These are phyloP conservation scores for Climacium dendroides DNA, from an alignment of 225 moss, liverwort and hornwort genomes.

Conservation along the genomic window DNA sequence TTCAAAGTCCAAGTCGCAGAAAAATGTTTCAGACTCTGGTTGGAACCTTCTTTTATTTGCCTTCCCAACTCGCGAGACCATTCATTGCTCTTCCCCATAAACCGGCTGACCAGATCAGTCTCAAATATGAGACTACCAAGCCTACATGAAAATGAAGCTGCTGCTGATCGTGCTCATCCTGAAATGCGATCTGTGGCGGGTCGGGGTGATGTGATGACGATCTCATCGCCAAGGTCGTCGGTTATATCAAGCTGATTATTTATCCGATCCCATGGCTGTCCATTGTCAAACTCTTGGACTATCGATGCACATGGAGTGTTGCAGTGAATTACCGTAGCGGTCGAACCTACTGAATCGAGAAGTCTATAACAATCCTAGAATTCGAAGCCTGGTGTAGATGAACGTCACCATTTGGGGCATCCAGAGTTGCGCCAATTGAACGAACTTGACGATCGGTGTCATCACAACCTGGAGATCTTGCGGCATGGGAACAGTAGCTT, in stretches of 20 bases:
- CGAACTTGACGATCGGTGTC: not conserved
- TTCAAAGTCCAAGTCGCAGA: not conserved
- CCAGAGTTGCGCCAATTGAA: not conserved
- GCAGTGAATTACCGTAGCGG: not conserved
- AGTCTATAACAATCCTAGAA: not conserved
- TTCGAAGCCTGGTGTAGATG: not conserved
- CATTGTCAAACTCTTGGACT: not conserved
- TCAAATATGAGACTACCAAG: no score
- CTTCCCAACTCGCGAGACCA: not conserved
- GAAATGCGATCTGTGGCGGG: not conserved
- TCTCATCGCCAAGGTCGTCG: not conserved
- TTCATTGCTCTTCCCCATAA: not conserved
- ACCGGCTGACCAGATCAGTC: not conserved
- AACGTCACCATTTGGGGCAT: not conserved
- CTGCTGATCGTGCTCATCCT: not conserved
- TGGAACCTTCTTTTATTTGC: not conserved
- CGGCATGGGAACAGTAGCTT: not conserved
- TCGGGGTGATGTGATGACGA: not conserved
- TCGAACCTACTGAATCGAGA: not conserved
- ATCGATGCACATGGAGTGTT: not conserved
- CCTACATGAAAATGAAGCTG: no score
- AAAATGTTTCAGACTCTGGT: not conserved
- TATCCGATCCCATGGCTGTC: not conserved
- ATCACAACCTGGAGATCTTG: not conserved
- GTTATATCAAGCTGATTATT: not conserved